Percentiles rank a stretch among this genome's conserved stretches.
These are phyloP conservation scores for Alternaria gansuensis DNA, from an alignment of 2,329 filamentous ascomycete species.

Conservation along the genomic window DNA sequence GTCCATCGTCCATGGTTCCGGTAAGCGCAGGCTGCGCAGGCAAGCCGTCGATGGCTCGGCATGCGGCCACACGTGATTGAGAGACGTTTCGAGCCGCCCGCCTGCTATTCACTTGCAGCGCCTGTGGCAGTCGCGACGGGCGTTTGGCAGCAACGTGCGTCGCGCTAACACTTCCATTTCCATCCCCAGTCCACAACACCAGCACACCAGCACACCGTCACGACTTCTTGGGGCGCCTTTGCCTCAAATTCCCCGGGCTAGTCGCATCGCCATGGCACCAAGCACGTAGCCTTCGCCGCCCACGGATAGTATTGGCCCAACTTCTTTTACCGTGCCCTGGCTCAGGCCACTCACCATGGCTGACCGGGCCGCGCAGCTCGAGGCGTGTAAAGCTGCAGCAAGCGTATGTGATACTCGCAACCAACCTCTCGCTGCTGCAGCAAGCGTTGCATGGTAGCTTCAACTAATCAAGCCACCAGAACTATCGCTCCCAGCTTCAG, in stretches of 20 bases:
- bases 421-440: conserved; percentile 7
- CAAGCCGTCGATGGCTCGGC: not conserved
- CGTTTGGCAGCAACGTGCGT: conserved; percentile 30
- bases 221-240: conserved; percentile 3
- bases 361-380: conserved; percentile 36
- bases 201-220: conserved; percentile 19
- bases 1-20: not conserved
- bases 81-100: not conserved
- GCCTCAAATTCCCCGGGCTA: conserved; percentile 2
- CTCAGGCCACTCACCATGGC: conserved; percentile 36
- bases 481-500: conserved; percentile 57
- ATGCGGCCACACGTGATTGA: not conserved
- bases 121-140: conserved; percentile 15
- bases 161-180: conserved; percentile 19
- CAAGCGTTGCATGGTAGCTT: not conserved
- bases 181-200: conserved; percentile 31
- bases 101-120: not conserved
- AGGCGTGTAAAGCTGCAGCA: conserved; percentile 45
- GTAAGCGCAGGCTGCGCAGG: not conserved
- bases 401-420: conserved; percentile 44
- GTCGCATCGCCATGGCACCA: conserved; percentile 14
- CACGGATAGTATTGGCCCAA: conserved; percentile 1
- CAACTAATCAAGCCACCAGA: conserved; percentile 36
- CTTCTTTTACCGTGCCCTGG: not conserved
- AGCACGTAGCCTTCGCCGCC: conserved; percentile 12